Base-by-base conservation (phyloP, 129 eudicot species). In the Logfia minima region DNA sequence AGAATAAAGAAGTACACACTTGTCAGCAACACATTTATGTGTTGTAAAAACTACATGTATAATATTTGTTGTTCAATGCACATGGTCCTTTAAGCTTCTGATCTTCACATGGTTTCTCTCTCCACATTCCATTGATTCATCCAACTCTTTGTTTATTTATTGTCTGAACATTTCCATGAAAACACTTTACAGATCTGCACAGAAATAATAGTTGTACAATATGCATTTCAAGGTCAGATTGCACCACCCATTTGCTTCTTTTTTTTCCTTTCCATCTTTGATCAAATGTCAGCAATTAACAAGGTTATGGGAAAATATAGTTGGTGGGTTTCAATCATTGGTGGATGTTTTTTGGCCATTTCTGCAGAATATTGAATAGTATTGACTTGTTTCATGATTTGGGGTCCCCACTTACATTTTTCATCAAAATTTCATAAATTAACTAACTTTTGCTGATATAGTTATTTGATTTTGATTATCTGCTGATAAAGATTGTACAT, bases 1-100 rank as follows among this genome's bases (percentile, higher is more conserved):
- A 80, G 56, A 71, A 70, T 45, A 71, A 79, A 53, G 66, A 60
- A 45, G 52, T 79, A 80, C 74, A 73, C 53, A 66, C n/a, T 73
- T 80, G 83, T 73, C 83, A 55, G 79, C 23, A 80, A 80, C 83
- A 80, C 70, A 80, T 80, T 55, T 73, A 72, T 65, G 79, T 72
- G 83, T 72, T 80, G 83, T 74, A 73, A 53, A 70, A 62, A 72
- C 67, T 55, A 65, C 18, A 34, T 53, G 52, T 76, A 76, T 75
- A 43, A 26, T 39, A 66, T 31, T 48, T 65, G 80, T 76, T 48
- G 80, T 76, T 76, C 80, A 76, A 65, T 76, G 80, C 73, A 76
- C 74, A 66, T 76, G 80, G 80, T 60, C 80, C 66, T 76, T 31
- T 76, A 29, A 76, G 66, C 80, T 76, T 76, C 80, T 51, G 19